Conservation (phyloP, 1,139 yeast species). For the Saccharomyces hybrid region DNA sequence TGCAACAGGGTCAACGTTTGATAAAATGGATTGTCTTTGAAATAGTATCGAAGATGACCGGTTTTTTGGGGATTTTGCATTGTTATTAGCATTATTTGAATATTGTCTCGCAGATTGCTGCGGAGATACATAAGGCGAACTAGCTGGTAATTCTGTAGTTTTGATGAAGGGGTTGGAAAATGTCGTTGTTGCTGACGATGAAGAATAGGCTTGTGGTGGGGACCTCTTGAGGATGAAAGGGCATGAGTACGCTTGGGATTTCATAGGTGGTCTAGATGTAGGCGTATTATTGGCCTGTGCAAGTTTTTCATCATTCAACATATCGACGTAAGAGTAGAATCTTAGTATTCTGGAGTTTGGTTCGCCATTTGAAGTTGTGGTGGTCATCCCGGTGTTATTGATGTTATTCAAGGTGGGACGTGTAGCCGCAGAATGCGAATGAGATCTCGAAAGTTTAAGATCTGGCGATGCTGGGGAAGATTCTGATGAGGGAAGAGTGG, state of each 20-base stretch:
- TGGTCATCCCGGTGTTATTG: constrained; percentile 4
- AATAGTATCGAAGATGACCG: neutral
- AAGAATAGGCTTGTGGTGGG: constrained; percentile 6
- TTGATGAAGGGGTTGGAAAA: constrained; percentile 18
- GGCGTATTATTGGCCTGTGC: constrained; percentile 33
- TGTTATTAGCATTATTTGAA: constrained; percentile 9
- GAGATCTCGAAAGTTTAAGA: constrained; percentile 7
- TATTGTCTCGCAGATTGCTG: constrained; percentile 4
- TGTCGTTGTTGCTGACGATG: constrained; percentile 11
- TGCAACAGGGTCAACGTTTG: neutral
- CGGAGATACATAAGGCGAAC: constrained; percentile 8
- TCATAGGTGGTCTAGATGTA: constrained; percentile 42
- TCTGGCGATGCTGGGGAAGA: constrained; percentile 9
- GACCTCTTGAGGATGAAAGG: constrained; percentile 10
- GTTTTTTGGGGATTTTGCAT: neutral
- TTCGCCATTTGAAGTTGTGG: constrained; percentile 6
- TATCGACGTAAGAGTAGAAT: constrained; percentile 74
- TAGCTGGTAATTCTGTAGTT: constrained; percentile 9
- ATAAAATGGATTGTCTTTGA: neutral
- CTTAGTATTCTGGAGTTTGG: constrained; percentile 33
- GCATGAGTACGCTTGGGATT: constrained; percentile 7
- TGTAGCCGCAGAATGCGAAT: constrained; percentile 5
- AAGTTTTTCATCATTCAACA: constrained; percentile 55
- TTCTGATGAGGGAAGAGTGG: constrained; percentile 7
- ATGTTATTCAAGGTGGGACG: neutral